Evolutionary conservation across 352 stramenopile genomes (phyloP).

Genomic region (Pythium dissotocum): DNA sequence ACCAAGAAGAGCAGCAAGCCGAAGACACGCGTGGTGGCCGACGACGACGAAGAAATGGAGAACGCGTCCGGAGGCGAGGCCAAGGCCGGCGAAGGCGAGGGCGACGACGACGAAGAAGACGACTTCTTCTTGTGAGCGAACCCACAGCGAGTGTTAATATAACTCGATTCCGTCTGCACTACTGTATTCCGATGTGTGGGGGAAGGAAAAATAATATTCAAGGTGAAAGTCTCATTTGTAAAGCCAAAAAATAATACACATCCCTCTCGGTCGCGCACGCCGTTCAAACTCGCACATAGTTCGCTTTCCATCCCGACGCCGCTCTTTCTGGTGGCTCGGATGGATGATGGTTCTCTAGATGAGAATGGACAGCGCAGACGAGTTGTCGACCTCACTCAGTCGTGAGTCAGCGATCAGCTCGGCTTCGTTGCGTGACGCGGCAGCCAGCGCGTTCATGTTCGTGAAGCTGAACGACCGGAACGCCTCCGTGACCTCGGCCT

Average conservation of each 20-base stretch:
- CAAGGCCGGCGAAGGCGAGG: constrained; percentile 28
- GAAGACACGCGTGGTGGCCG: constrained; percentile 39
- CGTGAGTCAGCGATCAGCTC: constrained; percentile 53
- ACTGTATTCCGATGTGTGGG: not conserved
- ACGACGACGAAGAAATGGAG: constrained; percentile 49
- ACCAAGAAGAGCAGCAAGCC: constrained; percentile 50
- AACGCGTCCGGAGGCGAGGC: constrained; percentile 25
- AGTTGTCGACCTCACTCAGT: constrained; percentile 44
- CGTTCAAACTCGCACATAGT: not conserved
- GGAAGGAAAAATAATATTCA: constrained; percentile 3
- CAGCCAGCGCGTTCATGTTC: constrained; percentile 84
- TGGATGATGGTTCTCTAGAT: constrained; percentile 36
- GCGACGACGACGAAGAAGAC: constrained; percentile 47
- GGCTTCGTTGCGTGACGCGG: constrained; percentile 73
- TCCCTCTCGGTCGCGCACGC: not conserved
- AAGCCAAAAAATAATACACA: constrained; percentile 4
- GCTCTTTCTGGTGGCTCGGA: not conserved
- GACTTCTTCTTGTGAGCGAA: constrained; percentile 72
- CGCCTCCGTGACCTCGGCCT: constrained; percentile 44
- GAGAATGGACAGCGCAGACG: constrained; percentile 58
- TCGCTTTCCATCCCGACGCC: not conserved
- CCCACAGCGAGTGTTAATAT: constrained; percentile 9
- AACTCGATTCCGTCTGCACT: not conserved
- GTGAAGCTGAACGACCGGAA: constrained; percentile 86
- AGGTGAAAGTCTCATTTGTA: not conserved